These are phyloP conservation scores for Begonia loranthoides DNA, from an alignment of 306 rosid genomes.

Conservation along the genomic window DNA sequence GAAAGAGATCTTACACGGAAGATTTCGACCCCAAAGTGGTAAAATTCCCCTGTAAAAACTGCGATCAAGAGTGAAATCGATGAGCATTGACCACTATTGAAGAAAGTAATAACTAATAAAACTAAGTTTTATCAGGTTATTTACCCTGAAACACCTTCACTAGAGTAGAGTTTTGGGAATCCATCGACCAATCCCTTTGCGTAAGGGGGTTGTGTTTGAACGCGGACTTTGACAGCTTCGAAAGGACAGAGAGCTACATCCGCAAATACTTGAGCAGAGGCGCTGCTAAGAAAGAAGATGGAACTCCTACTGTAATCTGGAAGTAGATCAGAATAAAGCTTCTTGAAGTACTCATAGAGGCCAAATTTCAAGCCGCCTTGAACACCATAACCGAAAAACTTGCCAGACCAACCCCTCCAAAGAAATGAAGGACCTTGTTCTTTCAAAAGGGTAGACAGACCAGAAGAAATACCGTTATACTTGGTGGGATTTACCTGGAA, in stretches of 20 bases:
- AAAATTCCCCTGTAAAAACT: slow-evolving; percentile 52
- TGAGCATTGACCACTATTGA: slow-evolving; percentile 7
- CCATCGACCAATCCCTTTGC: slow-evolving; percentile 61
- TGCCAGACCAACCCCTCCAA: slow-evolving; percentile 83
- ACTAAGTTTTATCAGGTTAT: background rate
- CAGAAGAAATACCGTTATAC: slow-evolving; percentile 40
- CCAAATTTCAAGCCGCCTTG: slow-evolving; percentile 70
- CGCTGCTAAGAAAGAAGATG: slow-evolving; percentile 56
- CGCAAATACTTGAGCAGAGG: slow-evolving; percentile 53
- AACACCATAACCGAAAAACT: slow-evolving; percentile 51
- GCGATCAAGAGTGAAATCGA: slow-evolving; percentile 9
- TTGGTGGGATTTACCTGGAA: slow-evolving; percentile 45
- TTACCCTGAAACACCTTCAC: slow-evolving; percentile 48
- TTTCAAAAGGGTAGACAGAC: slow-evolving; percentile 47
- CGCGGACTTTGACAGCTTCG: slow-evolving; percentile 51
- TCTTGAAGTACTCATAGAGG: slow-evolving; percentile 66
- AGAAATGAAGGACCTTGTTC: slow-evolving; percentile 55
- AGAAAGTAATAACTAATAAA: background rate
- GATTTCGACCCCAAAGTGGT: slow-evolving; percentile 71
- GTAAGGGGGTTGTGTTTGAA: slow-evolving; percentile 44
- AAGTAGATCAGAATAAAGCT: slow-evolving; percentile 33
- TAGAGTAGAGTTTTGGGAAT: slow-evolving; percentile 37
- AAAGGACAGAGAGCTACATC: slow-evolving; percentile 63
- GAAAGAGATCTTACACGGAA: slow-evolving; percentile 48
- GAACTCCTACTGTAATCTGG: slow-evolving; percentile 22